These are phyloP conservation scores for Coprinellus micaceus DNA, from an alignment of 768 basidiomycete genomes.

Conservation along the genomic window DNA sequence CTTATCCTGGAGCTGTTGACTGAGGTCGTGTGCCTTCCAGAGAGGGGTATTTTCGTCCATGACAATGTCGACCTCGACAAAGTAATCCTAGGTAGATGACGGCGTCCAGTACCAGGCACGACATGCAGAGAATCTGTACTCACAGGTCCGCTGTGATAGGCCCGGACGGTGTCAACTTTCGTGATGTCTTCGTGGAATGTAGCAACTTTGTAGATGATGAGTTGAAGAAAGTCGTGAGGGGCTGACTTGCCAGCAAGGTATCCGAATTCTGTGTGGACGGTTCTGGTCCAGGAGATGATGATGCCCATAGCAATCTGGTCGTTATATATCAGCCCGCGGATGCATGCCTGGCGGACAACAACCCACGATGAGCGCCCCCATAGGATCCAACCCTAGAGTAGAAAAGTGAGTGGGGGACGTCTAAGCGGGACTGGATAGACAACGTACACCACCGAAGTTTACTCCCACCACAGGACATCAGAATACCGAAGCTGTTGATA, in stretches of 20 bases:
- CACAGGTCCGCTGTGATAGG: slow-evolving; percentile 69
- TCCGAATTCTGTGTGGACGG: slow-evolving; percentile 77
- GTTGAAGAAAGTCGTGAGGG: slow-evolving; percentile 83
- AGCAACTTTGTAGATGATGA: slow-evolving; percentile 88
- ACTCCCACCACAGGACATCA: slow-evolving; percentile 82
- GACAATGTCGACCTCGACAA: slow-evolving; percentile 94
- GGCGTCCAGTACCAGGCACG: too few relatives aligned
- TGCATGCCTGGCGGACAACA: not conserved
- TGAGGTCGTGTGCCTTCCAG: slow-evolving; percentile 84
- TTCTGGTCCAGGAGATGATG: slow-evolving; percentile 71
- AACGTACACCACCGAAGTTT: slow-evolving; percentile 80
- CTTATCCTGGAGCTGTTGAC: slow-evolving; percentile 82
- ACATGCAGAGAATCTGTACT: slow-evolving; percentile 8
- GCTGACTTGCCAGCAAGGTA: slow-evolving; percentile 91
- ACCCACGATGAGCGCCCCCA: slow-evolving; percentile 71
- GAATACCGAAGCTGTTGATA: slow-evolving; percentile 75
- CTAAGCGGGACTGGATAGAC: slow-evolving; percentile 5
- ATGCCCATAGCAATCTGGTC: slow-evolving; percentile 71
- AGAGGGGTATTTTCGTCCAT: slow-evolving; percentile 86
- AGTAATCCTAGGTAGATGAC: slow-evolving; percentile 66
- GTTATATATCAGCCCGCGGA: slow-evolving; percentile 3
- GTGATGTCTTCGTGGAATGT: slow-evolving; percentile 87
- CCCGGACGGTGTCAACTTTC: slow-evolving; percentile 86
- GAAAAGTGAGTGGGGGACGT: not conserved
- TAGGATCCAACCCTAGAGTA: slow-evolving; percentile 64